These are phyloP conservation scores for Botryosphaeria dothidea DNA, from an alignment of 2,329 filamentous ascomycete genomes.

Conservation along the genomic window DNA sequence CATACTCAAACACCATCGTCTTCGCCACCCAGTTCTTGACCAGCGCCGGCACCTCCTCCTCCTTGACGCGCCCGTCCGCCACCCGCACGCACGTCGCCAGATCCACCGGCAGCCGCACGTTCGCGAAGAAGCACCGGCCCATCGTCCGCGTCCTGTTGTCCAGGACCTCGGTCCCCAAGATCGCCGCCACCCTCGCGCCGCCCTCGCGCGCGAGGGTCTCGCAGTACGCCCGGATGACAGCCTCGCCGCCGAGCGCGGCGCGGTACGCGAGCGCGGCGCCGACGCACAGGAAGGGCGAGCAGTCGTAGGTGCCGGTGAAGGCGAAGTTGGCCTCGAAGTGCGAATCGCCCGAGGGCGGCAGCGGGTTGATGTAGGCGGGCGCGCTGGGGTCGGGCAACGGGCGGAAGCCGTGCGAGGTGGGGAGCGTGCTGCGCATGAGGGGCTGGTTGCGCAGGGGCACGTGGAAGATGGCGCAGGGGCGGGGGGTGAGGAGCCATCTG, in stretches of 20 bases:
- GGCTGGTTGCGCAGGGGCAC: conserved; percentile 75
- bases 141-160: conserved; percentile 65
- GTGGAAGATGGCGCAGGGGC: conserved; percentile 79
- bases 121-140: conserved; percentile 69
- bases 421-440: conserved; percentile 71
- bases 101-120: conserved; percentile 70
- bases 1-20: conserved; percentile 56
- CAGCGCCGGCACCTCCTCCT: conserved; percentile 23
- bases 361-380: conserved; percentile 34
- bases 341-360: conserved; percentile 53
- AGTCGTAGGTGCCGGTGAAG: conserved; percentile 75
- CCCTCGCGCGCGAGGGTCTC: conserved; percentile 64
- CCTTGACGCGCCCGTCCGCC: conserved; percentile 26
- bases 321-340: conserved; percentile 71
- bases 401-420: conserved; percentile 78
- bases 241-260: conserved; percentile 70
- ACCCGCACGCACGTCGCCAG: conserved; percentile 29
- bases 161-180: conserved; percentile 70
- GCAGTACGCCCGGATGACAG: conserved; percentile 65
- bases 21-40: conserved; percentile 45
- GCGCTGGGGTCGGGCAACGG: conserved; percentile 38
- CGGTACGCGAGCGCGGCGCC: conserved; percentile 73
- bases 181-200: conserved; percentile 59
- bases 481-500: conserved; percentile 78
- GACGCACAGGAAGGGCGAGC: conserved; percentile 69